Percentiles rank a stretch among this genome's conserved stretches.
Conservation (phyloP, 2,329 filamentous ascomycete species). For the Diaporthe capsici region DNA sequence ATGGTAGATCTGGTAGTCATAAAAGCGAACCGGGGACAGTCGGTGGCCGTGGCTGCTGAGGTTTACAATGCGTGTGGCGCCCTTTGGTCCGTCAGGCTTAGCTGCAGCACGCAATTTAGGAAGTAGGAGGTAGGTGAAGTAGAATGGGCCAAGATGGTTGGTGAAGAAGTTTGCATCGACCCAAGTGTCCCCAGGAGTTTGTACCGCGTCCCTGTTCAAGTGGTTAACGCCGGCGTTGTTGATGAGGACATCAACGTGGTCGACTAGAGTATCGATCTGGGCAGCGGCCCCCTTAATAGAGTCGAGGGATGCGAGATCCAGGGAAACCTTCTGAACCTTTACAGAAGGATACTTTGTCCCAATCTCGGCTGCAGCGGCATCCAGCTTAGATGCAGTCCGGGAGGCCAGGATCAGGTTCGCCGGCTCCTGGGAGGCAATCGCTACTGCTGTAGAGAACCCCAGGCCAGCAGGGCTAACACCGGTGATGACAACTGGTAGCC, state of each 20-base stretch:
- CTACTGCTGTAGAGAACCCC: slow-evolving; percentile 56
- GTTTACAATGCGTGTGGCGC: slow-evolving; percentile 57
- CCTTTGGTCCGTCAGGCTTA: slow-evolving; percentile 36
- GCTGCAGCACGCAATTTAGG: slow-evolving; percentile 55
- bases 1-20: slow-evolving; percentile 57
- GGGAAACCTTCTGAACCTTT: slow-evolving; percentile 51
- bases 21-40: slow-evolving; percentile 56
- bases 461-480: slow-evolving; percentile 59
- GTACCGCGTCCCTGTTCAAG: slow-evolving; percentile 26
- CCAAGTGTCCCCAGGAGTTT: slow-evolving; percentile 38
- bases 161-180: slow-evolving; percentile 56
- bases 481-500: slow-evolving; percentile 55
- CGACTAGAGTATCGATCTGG: slow-evolving; percentile 50
- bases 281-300: slow-evolving; percentile 55
- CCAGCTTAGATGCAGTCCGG: slow-evolving; percentile 58
- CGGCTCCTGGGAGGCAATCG: slow-evolving; percentile 61
- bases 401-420: slow-evolving; percentile 60
- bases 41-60: slow-evolving; percentile 56
- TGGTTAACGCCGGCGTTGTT: slow-evolving; percentile 39
- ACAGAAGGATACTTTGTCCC: slow-evolving; percentile 51
- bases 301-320: slow-evolving; percentile 56
- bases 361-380: slow-evolving; percentile 56
- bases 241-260: slow-evolving; percentile 50
- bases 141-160: slow-evolving; percentile 64
- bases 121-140: slow-evolving; percentile 62